Percentiles rank a stretch among this genome's conserved stretches.
phyloP scores from a whole-genome alignment of 208 protist genomes.

The Acanthamoeba culbertsoni region DNA sequence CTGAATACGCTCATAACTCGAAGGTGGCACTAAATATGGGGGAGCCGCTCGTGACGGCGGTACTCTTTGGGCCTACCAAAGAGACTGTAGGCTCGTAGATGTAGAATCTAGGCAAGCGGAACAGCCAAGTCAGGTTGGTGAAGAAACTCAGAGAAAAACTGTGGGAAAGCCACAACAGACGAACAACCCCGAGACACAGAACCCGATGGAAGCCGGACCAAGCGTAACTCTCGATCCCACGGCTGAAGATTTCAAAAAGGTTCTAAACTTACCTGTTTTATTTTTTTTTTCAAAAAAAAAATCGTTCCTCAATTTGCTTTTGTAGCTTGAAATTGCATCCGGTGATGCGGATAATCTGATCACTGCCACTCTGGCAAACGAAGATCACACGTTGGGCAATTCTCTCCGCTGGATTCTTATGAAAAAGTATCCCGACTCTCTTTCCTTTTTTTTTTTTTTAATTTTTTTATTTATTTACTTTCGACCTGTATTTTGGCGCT shows the following conservation, averaged over 20 bases:
- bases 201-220: not conserved
- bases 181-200: not conserved
- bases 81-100: no score
- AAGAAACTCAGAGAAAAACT: no score
- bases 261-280: not conserved
- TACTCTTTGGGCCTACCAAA: no score
- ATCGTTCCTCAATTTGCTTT: not conserved
- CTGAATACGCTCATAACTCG: not conserved
- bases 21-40: not conserved
- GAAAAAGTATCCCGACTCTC: not conserved
- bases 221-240: not conserved
- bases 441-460: not conserved
- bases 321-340: not conserved
- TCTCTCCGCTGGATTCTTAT: slow-evolving; percentile 27
- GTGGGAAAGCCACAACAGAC: not conserved
- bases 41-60: no score
- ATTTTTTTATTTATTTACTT: not conserved
- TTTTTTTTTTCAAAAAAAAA: not conserved
- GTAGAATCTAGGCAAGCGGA: no score
- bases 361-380: not conserved
- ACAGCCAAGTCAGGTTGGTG: no score
- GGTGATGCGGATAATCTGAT: slow-evolving; percentile 17
- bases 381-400: slow-evolving; percentile 59
- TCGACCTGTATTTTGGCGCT: not conserved
- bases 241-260: slow-evolving; percentile 10